phyloP scores from a whole-genome alignment of 106 monocot species.

The Apostasia ramifera region DNA sequence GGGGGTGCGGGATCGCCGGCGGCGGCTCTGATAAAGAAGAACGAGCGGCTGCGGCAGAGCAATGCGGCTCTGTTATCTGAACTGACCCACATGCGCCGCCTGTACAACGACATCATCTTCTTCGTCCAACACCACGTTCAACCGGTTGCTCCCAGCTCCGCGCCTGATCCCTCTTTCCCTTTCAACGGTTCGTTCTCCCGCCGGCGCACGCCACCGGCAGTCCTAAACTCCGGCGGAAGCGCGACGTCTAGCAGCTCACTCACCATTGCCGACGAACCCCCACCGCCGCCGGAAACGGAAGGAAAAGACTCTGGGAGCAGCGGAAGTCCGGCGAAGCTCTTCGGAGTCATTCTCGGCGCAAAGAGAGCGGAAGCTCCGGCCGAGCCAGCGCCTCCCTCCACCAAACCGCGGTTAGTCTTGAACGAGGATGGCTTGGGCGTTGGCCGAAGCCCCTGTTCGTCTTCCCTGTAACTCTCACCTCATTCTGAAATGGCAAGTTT shows the following conservation, averaged over 20 bases:
- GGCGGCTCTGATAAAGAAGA: slow-evolving; percentile 63
- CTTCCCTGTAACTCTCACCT: no score
- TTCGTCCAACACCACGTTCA: slow-evolving; percentile 94
- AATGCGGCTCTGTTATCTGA: slow-evolving; percentile 71
- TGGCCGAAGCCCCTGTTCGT: no score
- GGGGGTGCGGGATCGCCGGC: slow-evolving; percentile 4
- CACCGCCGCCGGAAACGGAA: neutral
- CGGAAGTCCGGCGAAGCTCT: slow-evolving; percentile 29
- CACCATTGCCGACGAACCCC: slow-evolving; percentile 81
- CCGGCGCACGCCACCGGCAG: neutral
- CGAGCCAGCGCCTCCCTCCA: slow-evolving; percentile 19
- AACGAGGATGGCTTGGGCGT: slow-evolving; percentile 2
- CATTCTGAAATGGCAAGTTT: no score
- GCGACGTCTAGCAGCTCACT: slow-evolving; percentile 90
- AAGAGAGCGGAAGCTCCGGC: slow-evolving; percentile 5
- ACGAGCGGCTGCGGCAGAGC: slow-evolving; percentile 66
- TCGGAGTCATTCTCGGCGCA: neutral
- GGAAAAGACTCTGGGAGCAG: slow-evolving; percentile 18
- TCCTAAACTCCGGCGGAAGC: slow-evolving; percentile 32
- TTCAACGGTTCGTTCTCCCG: neutral
- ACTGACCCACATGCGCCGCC: slow-evolving; percentile 80
- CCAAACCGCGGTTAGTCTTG: slow-evolving; percentile 32
- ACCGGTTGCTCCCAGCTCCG: slow-evolving; percentile 68
- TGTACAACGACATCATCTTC: slow-evolving; percentile 97
- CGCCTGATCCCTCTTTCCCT: neutral